A percentile compares a stretch with the other conserved stretches of the same genome.
phyloP scores from a whole-genome alignment of 768 basidiomycete species.

The Fomitopsis serialis region DNA sequence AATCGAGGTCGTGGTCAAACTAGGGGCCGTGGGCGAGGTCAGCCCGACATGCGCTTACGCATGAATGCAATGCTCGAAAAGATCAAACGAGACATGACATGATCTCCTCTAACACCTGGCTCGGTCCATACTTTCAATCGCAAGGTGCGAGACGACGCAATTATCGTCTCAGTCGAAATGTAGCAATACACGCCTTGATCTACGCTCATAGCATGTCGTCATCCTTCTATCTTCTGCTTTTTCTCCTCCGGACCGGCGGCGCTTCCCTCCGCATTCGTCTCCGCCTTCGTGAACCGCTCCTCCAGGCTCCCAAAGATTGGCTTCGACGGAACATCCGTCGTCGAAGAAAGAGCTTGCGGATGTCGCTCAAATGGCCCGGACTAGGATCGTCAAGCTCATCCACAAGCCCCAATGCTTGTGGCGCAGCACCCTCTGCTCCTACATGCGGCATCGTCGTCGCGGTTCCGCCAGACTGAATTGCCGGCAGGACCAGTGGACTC shows the following conservation, averaged over 20 bases:
- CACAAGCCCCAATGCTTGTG: conserved; percentile 66
- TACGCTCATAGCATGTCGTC: background rate
- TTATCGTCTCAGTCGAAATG: background rate
- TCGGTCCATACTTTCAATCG: background rate
- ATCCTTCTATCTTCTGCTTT: background rate
- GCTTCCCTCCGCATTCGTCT: conserved; percentile 25
- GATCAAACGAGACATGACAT: conserved; percentile 61
- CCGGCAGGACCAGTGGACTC: conserved; percentile 56
- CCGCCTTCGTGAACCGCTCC: conserved; percentile 56
- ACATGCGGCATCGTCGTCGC: conserved; percentile 23
- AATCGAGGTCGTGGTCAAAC: conserved; percentile 5
- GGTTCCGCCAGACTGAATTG: conserved; percentile 26
- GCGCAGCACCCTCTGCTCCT: conserved; percentile 29
- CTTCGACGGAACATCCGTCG: conserved; percentile 24
- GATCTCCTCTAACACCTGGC: background rate
- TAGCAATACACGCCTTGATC: background rate
- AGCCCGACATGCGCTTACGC: conserved; percentile 79
- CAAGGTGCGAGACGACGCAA: no score
- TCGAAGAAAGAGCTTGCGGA: conserved; percentile 62
- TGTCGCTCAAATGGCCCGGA: conserved; percentile 83
- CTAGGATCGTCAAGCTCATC: conserved; percentile 83
- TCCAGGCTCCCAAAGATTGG: conserved; percentile 55
- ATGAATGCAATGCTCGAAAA: conserved; percentile 86
- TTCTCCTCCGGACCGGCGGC: conserved; percentile 6
- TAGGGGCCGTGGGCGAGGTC: conserved; percentile 30